phyloP scores from a whole-genome alignment of 768 basidiomycete species.

The Termitomyces sp. region DNA sequence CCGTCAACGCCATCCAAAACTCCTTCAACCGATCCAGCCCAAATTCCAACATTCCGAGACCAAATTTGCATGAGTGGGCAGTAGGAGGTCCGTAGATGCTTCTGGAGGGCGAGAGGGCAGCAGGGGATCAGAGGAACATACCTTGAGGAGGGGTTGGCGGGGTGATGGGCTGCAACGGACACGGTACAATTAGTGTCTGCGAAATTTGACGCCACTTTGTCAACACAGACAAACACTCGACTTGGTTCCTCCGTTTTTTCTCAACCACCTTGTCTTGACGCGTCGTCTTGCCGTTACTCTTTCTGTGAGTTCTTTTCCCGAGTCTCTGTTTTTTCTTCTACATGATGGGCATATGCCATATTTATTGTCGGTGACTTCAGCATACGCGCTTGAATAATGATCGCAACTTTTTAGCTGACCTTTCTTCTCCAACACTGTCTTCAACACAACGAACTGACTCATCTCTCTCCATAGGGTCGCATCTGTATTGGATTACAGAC shows the following conservation, averaged over 20 bases:
- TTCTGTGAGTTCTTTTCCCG: constrained; percentile 24
- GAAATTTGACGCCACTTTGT: constrained; percentile 23
- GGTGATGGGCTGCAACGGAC: constrained; percentile 32
- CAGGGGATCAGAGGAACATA: constrained; percentile 40
- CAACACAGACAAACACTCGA: constrained; percentile 27
- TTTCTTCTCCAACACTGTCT: neutral
- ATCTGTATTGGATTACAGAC: neutral
- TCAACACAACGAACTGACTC: neutral
- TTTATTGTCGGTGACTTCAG: constrained; percentile 72
- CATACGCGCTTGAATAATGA: constrained; percentile 28
- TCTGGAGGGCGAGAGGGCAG: constrained; percentile 1
- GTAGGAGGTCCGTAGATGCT: constrained; percentile 1
- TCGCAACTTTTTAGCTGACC: constrained; percentile 49
- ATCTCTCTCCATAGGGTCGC: neutral
- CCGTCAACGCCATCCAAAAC: constrained; percentile 47
- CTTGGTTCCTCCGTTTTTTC: constrained; percentile 4
- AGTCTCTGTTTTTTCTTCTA: neutral
- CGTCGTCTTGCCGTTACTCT: constrained; percentile 11
- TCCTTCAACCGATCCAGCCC: constrained; percentile 35
- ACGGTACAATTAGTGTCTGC: constrained; percentile 19
- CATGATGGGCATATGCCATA: constrained; percentile 55
- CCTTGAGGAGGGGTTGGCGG: constrained; percentile 60
- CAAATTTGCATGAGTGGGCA: constrained; percentile 9
- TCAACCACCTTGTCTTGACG: neutral
- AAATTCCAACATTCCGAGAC: constrained; percentile 23